Base-by-base conservation (phyloP, 371 early-diverging fungal species). In the Rozella allomycis region DNA sequence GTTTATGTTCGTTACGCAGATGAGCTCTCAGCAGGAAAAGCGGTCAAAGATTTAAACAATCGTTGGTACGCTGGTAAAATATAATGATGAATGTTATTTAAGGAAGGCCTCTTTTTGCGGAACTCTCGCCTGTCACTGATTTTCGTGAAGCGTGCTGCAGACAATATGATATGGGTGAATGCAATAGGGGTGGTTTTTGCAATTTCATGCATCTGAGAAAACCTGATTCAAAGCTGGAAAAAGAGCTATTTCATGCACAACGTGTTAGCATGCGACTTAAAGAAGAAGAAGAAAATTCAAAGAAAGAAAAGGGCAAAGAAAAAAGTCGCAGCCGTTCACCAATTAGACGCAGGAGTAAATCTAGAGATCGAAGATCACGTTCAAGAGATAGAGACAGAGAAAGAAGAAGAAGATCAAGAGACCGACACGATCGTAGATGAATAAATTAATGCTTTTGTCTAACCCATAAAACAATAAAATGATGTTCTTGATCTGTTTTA, bases 181-280 rank as follows among this genome's bases (percentile, higher is more conserved):
- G 97, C 56, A 81, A 74, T 40, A 79, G 91, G 21, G 91, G 90
- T 17, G 93, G 91, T 3, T 74, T 83, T 44, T 97, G 97, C 57
- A 93, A 90, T 55, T 97, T 94, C 55, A 91, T 97, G 93, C 97
- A 97, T 58, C 55, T 88, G 25, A 76, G 80, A 39, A 66, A 67
- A 31, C 29, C 33, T n/a, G 25, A 19, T 26, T 7, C 18, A 21
- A 18, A 34, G 18, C 26, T 45, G 18, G n/a, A 20, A n/a, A 31
- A 30, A 11, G 40, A 40, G 13, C 21, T 45, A 3, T 31, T 25
- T 29, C 26, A 17, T 13, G 35, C 45, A 4, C 45, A 43, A 33
- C 6, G 23, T 8, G 23, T 11, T 23, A n/a, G n/a, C n/a, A n/a
- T n/a, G n/a, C n/a, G n/a, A n/a, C n/a, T n/a, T n/a, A n/a, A n/a